Conservation (phyloP, 805 yeast genomes). For the Saccharomycopsis synnaedendra region DNA sequence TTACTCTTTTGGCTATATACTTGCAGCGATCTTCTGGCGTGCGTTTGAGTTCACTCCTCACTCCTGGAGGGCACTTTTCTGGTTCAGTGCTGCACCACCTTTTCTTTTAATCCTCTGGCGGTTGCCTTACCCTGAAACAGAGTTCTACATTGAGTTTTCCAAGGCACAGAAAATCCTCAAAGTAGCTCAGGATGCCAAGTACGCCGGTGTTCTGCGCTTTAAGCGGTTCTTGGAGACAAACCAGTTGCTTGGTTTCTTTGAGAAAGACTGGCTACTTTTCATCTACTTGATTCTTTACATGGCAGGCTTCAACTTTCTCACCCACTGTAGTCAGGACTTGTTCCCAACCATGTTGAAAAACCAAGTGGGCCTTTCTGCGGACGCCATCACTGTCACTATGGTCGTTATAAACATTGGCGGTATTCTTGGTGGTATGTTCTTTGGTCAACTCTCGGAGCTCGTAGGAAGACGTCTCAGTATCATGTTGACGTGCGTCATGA, state of each 20-base stretch:
- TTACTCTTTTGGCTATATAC: constrained; percentile 56
- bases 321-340: constrained; percentile 56
- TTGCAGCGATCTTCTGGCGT: constrained; percentile 55
- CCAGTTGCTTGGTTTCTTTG: constrained; percentile 17
- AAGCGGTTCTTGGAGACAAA: constrained; percentile 13
- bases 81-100: constrained; percentile 58
- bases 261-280: constrained; percentile 46
- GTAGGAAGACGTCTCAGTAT: constrained; percentile 45
- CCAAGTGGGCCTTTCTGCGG: constrained; percentile 30
- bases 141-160: constrained; percentile 32
- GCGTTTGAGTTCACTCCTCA: constrained; percentile 45
- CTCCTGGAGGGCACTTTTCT: constrained; percentile 55
- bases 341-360: constrained; percentile 42
- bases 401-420: constrained; percentile 51
- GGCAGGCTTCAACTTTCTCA: constrained; percentile 53
- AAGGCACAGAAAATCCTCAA: constrained; percentile 21
- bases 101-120: constrained; percentile 32
- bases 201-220: constrained; percentile 19
- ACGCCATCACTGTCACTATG: constrained; percentile 43
- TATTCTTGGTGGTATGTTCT: constrained; percentile 39
- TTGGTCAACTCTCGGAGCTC: constrained; percentile 45
- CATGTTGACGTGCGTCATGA: constrained; percentile 38
- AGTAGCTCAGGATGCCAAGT: constrained; percentile 17
- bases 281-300: constrained; percentile 45
- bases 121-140: constrained; percentile 37